Evolutionary conservation across 768 basidiomycete genomes (phyloP).

Genomic region (Phanerodontia chrysosporium): DNA sequence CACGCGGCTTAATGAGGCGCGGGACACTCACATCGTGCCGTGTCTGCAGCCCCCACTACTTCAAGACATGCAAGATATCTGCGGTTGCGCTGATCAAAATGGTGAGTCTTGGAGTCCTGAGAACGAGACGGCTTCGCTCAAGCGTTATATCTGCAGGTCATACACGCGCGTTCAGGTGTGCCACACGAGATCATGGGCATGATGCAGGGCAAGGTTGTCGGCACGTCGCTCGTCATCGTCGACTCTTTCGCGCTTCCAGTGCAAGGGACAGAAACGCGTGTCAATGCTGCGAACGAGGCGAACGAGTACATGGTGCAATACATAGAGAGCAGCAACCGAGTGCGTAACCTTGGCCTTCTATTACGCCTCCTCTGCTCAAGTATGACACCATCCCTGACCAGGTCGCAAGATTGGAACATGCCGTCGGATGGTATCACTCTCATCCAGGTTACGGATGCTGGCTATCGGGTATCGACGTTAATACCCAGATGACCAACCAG

Average conservation of each 20-base stretch:
- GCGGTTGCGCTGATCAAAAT: conserved; percentile 96
- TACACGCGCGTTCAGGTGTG: conserved; percentile 95
- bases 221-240: conserved; percentile 77
- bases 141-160: conserved; percentile 58
- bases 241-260: conserved; percentile 97
- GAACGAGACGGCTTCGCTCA: conserved; percentile 7
- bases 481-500: conserved; percentile 94
- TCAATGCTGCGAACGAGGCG: conserved; percentile 93
- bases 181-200: conserved; percentile 99
- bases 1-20: not conserved
- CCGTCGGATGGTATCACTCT: conserved; percentile 97
- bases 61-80: conserved; percentile 91
- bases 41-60: conserved; percentile 62
- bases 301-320: conserved; percentile 99
- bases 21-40: not conserved
- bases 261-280: conserved; percentile 96
- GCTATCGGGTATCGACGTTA: conserved; percentile 98
- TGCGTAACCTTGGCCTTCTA: conserved; percentile 27
- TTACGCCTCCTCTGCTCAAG: not conserved
- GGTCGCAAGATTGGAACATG: conserved; percentile 82
- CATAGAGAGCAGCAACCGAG: conserved; percentile 75
- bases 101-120: conserved; percentile 34
- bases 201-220: conserved; percentile 94
- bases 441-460: conserved; percentile 99
- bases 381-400: conserved; percentile 25